Evolutionary conservation across 345 rosid species (phyloP).

Genomic region (Eucalyptus fibrosa): DNA sequence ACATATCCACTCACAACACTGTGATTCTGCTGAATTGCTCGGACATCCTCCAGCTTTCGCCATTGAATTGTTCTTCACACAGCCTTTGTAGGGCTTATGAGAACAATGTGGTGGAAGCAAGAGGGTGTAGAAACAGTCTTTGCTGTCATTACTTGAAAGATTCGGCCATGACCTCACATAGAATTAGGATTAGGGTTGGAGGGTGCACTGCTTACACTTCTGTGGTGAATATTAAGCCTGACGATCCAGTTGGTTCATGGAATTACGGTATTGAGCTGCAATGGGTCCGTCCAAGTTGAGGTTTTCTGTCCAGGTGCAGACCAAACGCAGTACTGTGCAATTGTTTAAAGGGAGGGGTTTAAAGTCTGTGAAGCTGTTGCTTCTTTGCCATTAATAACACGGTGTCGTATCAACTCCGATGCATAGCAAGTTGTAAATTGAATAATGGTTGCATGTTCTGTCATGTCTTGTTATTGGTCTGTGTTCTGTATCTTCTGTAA

Average conservation of each 20-base stretch:
- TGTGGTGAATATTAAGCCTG: constrained; percentile 17
- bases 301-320: not conserved
- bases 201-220: constrained; percentile 52
- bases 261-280: constrained; percentile 51
- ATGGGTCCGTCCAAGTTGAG: constrained; percentile 32
- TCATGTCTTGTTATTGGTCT: not conserved
- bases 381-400: not conserved
- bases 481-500: not conserved
- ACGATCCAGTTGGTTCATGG: constrained; percentile 16
- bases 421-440: not conserved
- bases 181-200: constrained; percentile 37
- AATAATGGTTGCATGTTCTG: not conserved
- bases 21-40: constrained; percentile 53
- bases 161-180: constrained; percentile 32
- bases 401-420: not conserved
- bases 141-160: constrained; percentile 63
- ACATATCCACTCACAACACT: constrained; percentile 46
- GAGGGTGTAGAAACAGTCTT: constrained; percentile 29
- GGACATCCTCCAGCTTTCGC: constrained; percentile 15
- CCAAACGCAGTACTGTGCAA: not conserved
- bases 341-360: not conserved
- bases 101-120: constrained; percentile 5
- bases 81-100: constrained; percentile 44
- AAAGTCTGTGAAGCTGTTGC: not conserved
- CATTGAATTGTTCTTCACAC: constrained; percentile 34